A percentile compares a stretch with the other conserved stretches of the same genome.
Conservation (phyloP, 768 basidiomycete genomes). For the Coprinopsis cinerea region DNA sequence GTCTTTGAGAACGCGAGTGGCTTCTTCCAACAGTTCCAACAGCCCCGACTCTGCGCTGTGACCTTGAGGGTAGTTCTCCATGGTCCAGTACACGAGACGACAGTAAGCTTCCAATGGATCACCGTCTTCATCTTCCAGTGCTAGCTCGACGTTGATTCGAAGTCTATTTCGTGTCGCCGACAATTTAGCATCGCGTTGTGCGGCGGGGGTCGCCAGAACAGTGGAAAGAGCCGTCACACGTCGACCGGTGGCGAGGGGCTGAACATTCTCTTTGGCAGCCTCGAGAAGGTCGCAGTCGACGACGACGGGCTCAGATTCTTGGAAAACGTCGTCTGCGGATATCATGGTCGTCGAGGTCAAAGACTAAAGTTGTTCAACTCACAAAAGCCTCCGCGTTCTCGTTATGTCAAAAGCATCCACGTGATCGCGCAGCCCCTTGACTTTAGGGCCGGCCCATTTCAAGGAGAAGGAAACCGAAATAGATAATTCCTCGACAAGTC, state of each 20-base stretch:
- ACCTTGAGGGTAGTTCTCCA: constrained; percentile 93
- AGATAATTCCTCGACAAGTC: too few species aligned
- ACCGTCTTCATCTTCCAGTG: constrained; percentile 75
- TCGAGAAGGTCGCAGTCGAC: constrained; percentile 80
- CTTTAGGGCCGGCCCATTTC: too few species aligned
- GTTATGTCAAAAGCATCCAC: too few species aligned
- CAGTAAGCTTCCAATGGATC: constrained; percentile 86
- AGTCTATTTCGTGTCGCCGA: constrained; percentile 58
- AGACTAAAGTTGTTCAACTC: too few species aligned
- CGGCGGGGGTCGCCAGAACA: constrained; percentile 71
- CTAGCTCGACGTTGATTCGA: constrained; percentile 66
- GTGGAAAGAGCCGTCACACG: constrained; percentile 73
- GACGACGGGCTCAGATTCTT: constrained; percentile 30
- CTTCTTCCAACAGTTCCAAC: constrained; percentile 89
- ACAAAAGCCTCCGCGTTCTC: too few species aligned
- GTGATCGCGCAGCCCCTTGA: too few species aligned
- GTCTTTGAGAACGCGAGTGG: constrained; percentile 79
- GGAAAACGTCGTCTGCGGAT: neutral
- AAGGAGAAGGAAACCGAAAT: too few species aligned
- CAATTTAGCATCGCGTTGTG: constrained; percentile 66
- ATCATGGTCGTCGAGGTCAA: too few species aligned
- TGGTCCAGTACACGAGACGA: constrained; percentile 83
- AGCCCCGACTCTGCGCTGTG: constrained; percentile 84
- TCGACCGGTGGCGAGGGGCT: constrained; percentile 73
- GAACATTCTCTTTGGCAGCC: constrained; percentile 83